phyloP scores from a whole-genome alignment of 2,329 filamentous ascomycete genomes.

The Stemphylium vesicarium region DNA sequence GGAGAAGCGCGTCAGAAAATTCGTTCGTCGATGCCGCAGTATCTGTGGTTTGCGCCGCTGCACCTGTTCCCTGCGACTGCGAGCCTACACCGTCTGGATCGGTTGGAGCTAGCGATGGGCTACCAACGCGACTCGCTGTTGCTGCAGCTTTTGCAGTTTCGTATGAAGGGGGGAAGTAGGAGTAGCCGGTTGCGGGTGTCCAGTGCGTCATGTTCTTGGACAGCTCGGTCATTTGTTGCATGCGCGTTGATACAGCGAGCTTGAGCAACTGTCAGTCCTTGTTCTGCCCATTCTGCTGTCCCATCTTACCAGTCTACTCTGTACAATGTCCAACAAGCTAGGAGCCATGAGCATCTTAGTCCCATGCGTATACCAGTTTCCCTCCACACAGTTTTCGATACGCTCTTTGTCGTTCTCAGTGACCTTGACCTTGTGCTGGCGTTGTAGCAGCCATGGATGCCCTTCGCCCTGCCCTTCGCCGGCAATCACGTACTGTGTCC shows the following conservation, averaged over 20 bases:
- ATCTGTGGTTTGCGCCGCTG: conserved; percentile 16
- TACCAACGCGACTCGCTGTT: conserved; percentile 35
- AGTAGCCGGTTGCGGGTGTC: conserved; percentile 65
- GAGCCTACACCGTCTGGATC: conserved; percentile 33
- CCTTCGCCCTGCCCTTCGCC: conserved; percentile 61
- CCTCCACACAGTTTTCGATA: conserved; percentile 61
- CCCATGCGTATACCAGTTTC: conserved; percentile 67
- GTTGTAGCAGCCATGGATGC: conserved; percentile 66
- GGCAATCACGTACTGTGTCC: conserved; percentile 65
- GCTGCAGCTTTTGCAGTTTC: conserved; percentile 45
- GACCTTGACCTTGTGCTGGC: conserved; percentile 52
- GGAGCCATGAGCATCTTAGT: conserved; percentile 68
- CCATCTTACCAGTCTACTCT: conserved; percentile 58
- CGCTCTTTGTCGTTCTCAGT: conserved; percentile 44
- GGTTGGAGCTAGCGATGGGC: conserved; percentile 39
- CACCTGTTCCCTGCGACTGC: conserved; percentile 29
- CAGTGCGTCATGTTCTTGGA: conserved; percentile 63
- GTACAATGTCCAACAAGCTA: conserved; percentile 64
- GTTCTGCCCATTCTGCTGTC: not conserved
- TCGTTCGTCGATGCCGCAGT: conserved; percentile 25
- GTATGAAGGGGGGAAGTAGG: conserved; percentile 60
- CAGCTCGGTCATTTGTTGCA: conserved; percentile 62
- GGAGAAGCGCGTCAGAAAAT: conserved; percentile 45
- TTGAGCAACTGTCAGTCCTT: conserved; percentile 33
- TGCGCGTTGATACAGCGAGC: conserved; percentile 62